Conservation (phyloP, 345 rosid genomes). For the Heritiera fomes region DNA sequence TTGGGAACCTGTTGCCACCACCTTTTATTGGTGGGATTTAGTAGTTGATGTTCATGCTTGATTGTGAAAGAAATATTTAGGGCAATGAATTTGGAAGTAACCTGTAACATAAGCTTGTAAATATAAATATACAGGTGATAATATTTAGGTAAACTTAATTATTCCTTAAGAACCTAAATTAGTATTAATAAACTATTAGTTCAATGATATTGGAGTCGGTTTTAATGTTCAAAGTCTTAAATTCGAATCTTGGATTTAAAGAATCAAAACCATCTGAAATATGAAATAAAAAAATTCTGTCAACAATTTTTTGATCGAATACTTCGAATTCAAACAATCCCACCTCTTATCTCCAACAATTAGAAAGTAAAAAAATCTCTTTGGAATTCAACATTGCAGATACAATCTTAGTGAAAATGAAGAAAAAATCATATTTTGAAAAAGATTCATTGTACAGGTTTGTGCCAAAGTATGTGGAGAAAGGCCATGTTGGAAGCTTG, state of each 20-base stretch:
- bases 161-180: background rate
- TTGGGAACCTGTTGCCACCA: background rate
- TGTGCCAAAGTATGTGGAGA: background rate
- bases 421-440: background rate
- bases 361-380: background rate
- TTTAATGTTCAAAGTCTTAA: too few relatives aligned
- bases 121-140: background rate
- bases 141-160: background rate
- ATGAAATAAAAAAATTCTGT: too few relatives aligned
- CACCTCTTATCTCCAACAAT: background rate
- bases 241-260: too few relatives aligned
- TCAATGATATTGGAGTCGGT: too few relatives aligned
- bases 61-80: background rate
- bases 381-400: background rate
- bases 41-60: background rate
- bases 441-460: background rate
- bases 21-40: background rate
- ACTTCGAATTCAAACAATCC: too few relatives aligned
- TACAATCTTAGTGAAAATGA: background rate
- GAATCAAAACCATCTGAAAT: too few relatives aligned
- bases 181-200: too few relatives aligned
- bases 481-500: conserved; percentile 18
- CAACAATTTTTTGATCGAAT: too few relatives aligned
- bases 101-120: background rate
- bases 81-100: background rate